Base-by-base conservation (phyloP, 2,329 filamentous ascomycete species). In the Venturiaceae sp. region DNA sequence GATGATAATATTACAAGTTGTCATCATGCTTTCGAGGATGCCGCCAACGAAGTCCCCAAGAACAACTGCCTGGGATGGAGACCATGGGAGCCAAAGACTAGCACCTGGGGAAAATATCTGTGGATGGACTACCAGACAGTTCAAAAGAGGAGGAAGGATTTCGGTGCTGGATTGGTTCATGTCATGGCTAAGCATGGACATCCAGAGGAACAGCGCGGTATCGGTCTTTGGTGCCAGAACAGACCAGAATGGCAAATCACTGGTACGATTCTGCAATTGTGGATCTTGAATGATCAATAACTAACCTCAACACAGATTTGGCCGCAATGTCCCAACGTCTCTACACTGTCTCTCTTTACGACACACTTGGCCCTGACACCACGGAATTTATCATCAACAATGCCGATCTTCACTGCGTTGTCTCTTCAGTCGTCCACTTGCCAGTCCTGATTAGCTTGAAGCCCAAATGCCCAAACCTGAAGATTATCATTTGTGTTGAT, bases 351-450 rank as follows among this genome's bases (percentile, higher is more conserved):
- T 96, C 92, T 4, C 86, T 97, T 55, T 99, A 99, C 77, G 94
- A 97, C 73, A 96, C 92, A 11, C 83, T 97, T 4, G 92, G 92
- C 9, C 87, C 92, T 13, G 90, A 96, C 64, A 84, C 92, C 3
- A 92, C 89, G 59, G 91, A 97, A 75, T 97, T 89, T 75, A 96
- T 99, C 73, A 87, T 97, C 76, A 95, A 95, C 74, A 92, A 97
- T 71, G 84, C 90, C 58, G 81, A 85, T 62, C 77, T 97, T 59
- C 73, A 80, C 60, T 88, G 85, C 66, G 83, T 97, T 41, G 84
- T 88, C 63, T 86, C 88, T 60, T 91, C 88, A 28, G 77, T 96
- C 47, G 83, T 84, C 50, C 92, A 96, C 67, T 85, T 96, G 56
- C 85, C 90, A 1, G 83, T 84, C 16, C 81, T 96, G 57, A 79